phyloP scores from a whole-genome alignment of 2,329 filamentous ascomycete species.

The Orbilia brochopaga region DNA sequence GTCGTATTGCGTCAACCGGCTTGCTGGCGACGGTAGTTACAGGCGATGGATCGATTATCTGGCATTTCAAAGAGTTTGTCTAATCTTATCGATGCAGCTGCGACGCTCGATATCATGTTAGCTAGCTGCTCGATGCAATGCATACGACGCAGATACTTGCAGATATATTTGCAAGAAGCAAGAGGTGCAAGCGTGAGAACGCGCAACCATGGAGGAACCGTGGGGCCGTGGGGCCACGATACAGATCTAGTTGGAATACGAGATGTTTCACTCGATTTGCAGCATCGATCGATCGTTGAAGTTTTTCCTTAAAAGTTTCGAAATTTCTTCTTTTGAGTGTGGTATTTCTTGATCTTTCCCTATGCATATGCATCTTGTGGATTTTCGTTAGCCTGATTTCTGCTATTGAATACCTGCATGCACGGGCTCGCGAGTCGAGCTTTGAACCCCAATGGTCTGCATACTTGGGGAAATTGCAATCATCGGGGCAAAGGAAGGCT shows the following conservation, averaged over 20 bases:
- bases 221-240: conserved; percentile 8
- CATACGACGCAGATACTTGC: too few species aligned
- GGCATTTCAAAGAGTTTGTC: conserved; percentile 49
- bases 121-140: conserved; percentile 2
- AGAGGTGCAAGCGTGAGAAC: conserved; percentile 3
- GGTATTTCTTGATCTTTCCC: conserved; percentile 9
- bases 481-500: background rate
- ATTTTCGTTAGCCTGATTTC: conserved; percentile 3
- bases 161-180: background rate
- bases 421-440: background rate
- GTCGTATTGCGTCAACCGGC: conserved; percentile 40
- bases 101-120: background rate
- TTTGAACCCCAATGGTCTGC: background rate
- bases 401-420: background rate
- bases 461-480: background rate
- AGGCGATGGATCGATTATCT: conserved; percentile 40
- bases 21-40: conserved; percentile 43
- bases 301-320: conserved; percentile 21
- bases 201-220: conserved; percentile 10
- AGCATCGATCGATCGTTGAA: conserved; percentile 15
- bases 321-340: conserved; percentile 11
- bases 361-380: background rate
- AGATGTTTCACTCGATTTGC: conserved; percentile 20
- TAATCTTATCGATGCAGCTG: conserved; percentile 7
- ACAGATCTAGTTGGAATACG: conserved; percentile 18